These are phyloP conservation scores for Rachicladosporium sp. DNA, from an alignment of 2,329 filamentous ascomycete species.

Conservation along the genomic window DNA sequence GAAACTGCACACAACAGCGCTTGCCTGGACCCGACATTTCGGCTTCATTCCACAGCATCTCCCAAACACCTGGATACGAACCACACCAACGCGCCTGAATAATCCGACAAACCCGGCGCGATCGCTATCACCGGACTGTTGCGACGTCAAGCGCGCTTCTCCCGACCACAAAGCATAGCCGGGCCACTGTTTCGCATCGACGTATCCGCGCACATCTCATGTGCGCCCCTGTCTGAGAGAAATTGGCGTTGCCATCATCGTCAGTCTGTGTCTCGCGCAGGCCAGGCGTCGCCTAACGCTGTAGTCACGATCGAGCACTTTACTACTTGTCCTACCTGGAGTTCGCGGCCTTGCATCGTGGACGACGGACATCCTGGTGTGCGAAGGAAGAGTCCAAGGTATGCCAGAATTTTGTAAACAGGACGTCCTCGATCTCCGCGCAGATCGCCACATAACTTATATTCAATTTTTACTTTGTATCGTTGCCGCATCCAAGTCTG, in stretches of 20 bases:
- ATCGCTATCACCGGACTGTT: conserved; percentile 1
- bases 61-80: conserved; percentile 19
- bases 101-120: conserved; percentile 4
- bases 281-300: no score
- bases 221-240: conserved; percentile 4
- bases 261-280: background rate
- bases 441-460: no score
- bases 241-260: conserved; percentile 5
- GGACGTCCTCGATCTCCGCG: no score
- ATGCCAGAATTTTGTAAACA: no score
- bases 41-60: background rate
- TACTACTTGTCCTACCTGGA: no score
- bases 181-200: conserved; percentile 1
- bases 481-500: background rate
- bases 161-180: conserved; percentile 1
- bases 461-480: conserved; percentile 1
- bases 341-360: no score
- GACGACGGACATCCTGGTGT: no score
- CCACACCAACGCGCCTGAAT: conserved; percentile 11
- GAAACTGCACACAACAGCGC: no score
- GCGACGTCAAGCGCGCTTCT: conserved; percentile 1
- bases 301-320: no score
- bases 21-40: no score
- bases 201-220: background rate
- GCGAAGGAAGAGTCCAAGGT: no score